These are phyloP conservation scores for Yamagishiella unicocca DNA, from an alignment of 139 green algal genomes.

Conservation along the genomic window DNA sequence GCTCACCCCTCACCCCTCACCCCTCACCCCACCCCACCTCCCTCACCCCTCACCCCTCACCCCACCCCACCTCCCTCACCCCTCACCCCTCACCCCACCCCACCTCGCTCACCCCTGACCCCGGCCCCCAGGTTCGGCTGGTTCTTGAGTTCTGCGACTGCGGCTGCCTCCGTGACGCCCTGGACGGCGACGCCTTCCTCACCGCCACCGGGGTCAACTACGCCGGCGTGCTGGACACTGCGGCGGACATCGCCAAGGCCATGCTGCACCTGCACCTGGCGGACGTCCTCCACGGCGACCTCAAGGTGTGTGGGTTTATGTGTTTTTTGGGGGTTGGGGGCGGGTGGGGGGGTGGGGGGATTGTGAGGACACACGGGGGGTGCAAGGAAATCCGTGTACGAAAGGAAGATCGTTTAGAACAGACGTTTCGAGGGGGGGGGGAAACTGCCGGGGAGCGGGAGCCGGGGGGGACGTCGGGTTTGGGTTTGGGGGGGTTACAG, in stretches of 20 bases:
- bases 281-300: constrained; percentile 35
- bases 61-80: too few species aligned
- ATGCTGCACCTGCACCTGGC: constrained; percentile 71
- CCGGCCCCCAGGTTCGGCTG: constrained; percentile 22
- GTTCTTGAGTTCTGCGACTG: constrained; percentile 61
- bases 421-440: too few species aligned
- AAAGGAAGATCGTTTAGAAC: too few species aligned
- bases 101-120: background rate
- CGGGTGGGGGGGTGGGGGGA: background rate
- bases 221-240: constrained; percentile 27
- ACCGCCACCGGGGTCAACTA: constrained; percentile 16
- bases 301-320: constrained; percentile 32
- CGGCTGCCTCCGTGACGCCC: constrained; percentile 49
- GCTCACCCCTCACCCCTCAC: too few species aligned
- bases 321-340: background rate
- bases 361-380: too few species aligned
- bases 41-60: too few species aligned
- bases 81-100: background rate
- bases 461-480: too few species aligned
- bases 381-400: too few species aligned
- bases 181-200: constrained; percentile 51
- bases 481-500: too few species aligned
- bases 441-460: too few species aligned
- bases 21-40: too few species aligned
- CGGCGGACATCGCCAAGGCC: constrained; percentile 47